Conservation (phyloP, 75 land plant genomes). For the Pseudotsuga menziesii region DNA sequence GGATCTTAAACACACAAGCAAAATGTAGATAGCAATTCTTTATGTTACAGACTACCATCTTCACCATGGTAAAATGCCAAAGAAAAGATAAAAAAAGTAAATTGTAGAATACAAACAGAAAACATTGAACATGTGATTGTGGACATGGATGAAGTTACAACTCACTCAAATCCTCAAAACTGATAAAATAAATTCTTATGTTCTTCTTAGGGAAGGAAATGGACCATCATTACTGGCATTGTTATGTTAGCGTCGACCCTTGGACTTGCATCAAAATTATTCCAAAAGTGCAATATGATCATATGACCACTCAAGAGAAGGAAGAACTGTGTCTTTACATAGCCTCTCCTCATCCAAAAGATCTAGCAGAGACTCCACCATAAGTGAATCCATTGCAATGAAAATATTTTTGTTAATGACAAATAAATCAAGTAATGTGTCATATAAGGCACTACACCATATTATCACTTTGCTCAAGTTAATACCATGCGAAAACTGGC, state of each 20-base stretch:
- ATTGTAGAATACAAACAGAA: conserved; percentile 8
- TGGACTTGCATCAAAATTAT: conserved; percentile 76
- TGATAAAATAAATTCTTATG: background rate
- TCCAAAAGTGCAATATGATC: conserved; percentile 95
- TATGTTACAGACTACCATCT: conserved; percentile 9
- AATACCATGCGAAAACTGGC: background rate
- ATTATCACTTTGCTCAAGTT: background rate
- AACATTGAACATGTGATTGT: conserved; percentile 1
- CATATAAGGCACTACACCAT: background rate
- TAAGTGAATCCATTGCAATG: conserved; percentile 75
- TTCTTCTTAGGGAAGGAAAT: background rate
- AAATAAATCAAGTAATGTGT: background rate
- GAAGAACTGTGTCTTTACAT: conserved; percentile 93
- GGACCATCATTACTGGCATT: background rate
- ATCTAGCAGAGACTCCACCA: conserved; percentile 85
- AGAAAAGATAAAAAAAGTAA: background rate
- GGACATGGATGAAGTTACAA: conserved; percentile 1
- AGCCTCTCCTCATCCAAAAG: conserved; percentile 91
- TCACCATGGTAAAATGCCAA: conserved; percentile 1
- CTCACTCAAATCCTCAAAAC: conserved; percentile 1
- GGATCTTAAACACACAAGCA: conserved; percentile 6
- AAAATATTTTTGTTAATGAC: background rate
- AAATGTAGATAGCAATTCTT: conserved; percentile 9
- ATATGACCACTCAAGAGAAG: conserved; percentile 98
- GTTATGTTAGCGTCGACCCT: conserved; percentile 23